phyloP scores from a whole-genome alignment of 2,329 filamentous ascomycete species.

The Xylaria sp. region DNA sequence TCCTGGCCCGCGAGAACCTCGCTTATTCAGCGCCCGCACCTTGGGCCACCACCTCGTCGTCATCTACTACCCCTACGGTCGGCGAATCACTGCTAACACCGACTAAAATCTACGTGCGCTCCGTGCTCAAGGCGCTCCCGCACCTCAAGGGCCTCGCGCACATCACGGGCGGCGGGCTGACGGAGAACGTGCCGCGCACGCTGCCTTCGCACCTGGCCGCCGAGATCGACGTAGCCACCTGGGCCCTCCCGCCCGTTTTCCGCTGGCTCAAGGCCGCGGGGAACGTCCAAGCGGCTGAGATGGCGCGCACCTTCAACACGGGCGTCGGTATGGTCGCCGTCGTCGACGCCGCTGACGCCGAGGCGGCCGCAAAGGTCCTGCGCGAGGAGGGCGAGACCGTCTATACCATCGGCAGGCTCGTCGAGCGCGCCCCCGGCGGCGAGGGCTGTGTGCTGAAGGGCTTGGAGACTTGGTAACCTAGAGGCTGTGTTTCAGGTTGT shows the following conservation, averaged over 20 bases:
- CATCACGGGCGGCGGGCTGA: slow-evolving; percentile 93
- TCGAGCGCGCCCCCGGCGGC: slow-evolving; percentile 61
- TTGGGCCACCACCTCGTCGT: slow-evolving; percentile 68
- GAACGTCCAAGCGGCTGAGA: slow-evolving; percentile 80
- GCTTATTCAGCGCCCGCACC: slow-evolving; percentile 78
- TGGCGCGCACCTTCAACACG: slow-evolving; percentile 94
- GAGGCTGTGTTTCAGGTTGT: neutral
- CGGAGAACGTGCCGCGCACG: slow-evolving; percentile 96
- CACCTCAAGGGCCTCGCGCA: slow-evolving; percentile 92
- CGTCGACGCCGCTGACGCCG: slow-evolving; percentile 73
- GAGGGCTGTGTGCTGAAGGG: slow-evolving; percentile 73
- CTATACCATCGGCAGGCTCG: slow-evolving; percentile 78
- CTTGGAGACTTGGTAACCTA: slow-evolving; percentile 58
- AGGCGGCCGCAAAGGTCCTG: slow-evolving; percentile 69
- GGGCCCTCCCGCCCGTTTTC: slow-evolving; percentile 83
- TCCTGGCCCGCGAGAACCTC: slow-evolving; percentile 79
- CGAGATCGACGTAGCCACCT: slow-evolving; percentile 80
- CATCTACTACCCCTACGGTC: slow-evolving; percentile 52
- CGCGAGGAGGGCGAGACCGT: slow-evolving; percentile 79
- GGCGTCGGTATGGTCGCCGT: slow-evolving; percentile 95
- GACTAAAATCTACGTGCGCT: slow-evolving; percentile 92
- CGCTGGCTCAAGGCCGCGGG: slow-evolving; percentile 81
- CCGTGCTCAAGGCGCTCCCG: slow-evolving; percentile 74
- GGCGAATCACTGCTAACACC: slow-evolving; percentile 86
- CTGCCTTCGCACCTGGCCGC: slow-evolving; percentile 82